Base-by-base conservation (phyloP, 2,329 filamentous ascomycete species). In the Lasiodiplodia sp. region DNA sequence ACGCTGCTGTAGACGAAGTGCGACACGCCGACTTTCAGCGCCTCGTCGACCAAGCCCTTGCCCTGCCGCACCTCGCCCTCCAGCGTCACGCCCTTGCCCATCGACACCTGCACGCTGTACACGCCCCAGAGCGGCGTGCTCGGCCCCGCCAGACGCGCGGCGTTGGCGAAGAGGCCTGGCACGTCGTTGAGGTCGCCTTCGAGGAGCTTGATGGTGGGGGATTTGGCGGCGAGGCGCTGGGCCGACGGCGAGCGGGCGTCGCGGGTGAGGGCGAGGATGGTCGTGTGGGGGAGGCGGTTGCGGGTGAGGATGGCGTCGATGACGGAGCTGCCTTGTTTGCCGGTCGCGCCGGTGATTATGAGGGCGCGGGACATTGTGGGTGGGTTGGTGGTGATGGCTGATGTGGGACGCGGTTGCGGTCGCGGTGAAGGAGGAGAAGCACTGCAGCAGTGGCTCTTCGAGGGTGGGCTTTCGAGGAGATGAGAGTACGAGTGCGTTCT, bases 251-350 rank as follows among this genome's bases (percentile, higher is more conserved):
- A 86, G 44, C 79, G 73, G 0, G 82, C 72, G 71, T 88, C 81
- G 68, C 88, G 83, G 2, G 87, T 89, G 25, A 89, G 79, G 8
- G 87, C 88, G 12, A 87, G 80, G 47, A 89, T 86, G 18, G 85
- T 79, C 68, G 86, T 83, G n/a, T 75, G 69, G 1, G 31, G 55
- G 68, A 77, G 70, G 62, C 76, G 72, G 44, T 47, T 47, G 4
- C 75, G 69, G 53, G 74, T 69, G 58, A 83, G 74, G 2, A 84
- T 73, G 4, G 80, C 79, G 49, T 78, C 69, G 64, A 83, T 75
- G 31, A 80, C 72, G 18, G 80, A 76, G 53, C 80, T 78, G 66
- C 82, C 81, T 75, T 83, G 81, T 69, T 83, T 81, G 65, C 81
- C 81, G 5, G 81, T 83, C 2, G 81, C 82, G 38, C 82, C 81